Evolutionary conservation across 2,329 filamentous ascomycete species (phyloP), one percentile per base, ranked within the genome.

Genomic region (Trichoderma arundinaceum): DNA sequence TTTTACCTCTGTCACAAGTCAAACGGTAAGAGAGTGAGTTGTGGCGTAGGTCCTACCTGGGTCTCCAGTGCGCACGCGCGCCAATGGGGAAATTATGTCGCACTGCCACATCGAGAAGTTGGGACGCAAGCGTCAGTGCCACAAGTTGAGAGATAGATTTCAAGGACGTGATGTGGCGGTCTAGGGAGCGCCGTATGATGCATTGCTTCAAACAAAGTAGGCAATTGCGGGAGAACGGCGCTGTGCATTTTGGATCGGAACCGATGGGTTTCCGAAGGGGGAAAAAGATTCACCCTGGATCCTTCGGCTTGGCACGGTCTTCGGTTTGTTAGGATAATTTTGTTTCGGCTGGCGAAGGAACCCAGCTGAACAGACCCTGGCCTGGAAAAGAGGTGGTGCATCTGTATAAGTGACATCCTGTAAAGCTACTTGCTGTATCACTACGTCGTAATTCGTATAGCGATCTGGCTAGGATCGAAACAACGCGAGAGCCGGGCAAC

Each of bases 341-440:
- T 28, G 22, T 28, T 28, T 28, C 4, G 22, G 22, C 22, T 28
- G 22, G 22, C 22, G 22, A 28, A 28, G 17, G 17, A 56, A 41
- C 22, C 53, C 39, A 59, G 56, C 56, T 59, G 56, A 58, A 44
- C 56, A 49, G 56, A 59, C 48, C 56, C 56, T 59, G 44, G 56
- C 56, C 22, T 28, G 22, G 22, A 2, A 28, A 28, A 3, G 22
- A 28, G 22, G 22, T 28, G 22, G 22, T 28, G 56, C 17, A 59
- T 59, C 56, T 59, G 43, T 51, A 32, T 60, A 51, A 51, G 57
- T 60, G 57, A 60, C 57, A 60, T 32, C 9, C 48, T 51, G 1
- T 15, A 22, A n/a, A 32, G 38, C 53, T 57, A 22, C 22, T 38
- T 12, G 56, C 32, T 32, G 44, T 28, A 28, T 28, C 22, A 28